A percentile compares a stretch with the other conserved stretches of the same genome.
Conservation (phyloP, 2,329 filamentous ascomycete genomes). For the Stagonosporopsis chrysanthemi region DNA sequence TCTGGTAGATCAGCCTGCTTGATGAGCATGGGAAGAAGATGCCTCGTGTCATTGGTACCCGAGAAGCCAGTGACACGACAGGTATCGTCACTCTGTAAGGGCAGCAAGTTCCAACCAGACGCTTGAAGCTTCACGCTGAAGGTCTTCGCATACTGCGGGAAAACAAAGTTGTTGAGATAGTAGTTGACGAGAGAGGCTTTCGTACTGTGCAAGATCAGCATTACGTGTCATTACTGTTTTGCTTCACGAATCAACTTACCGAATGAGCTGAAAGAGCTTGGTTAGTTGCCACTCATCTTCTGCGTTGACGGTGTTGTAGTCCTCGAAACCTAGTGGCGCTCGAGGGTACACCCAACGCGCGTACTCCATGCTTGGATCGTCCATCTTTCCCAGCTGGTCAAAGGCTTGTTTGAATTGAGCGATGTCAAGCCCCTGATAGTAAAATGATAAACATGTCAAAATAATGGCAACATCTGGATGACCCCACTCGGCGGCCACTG, state of each 20-base stretch:
- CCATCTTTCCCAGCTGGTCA: constrained; percentile 60
- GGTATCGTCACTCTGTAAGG: constrained; percentile 13
- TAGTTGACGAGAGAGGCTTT: constrained; percentile 68
- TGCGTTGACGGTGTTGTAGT: constrained; percentile 67
- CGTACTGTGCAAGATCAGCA: not conserved
- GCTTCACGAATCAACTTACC: constrained; percentile 3
- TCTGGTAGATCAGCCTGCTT: constrained; percentile 65
- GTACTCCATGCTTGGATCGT: constrained; percentile 66
- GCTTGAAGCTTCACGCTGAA: constrained; percentile 69
- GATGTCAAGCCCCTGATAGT: constrained; percentile 64
- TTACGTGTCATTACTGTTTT: no score
- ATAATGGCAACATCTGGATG: constrained; percentile 66
- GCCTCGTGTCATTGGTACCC: constrained; percentile 72
- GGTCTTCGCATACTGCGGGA: constrained; percentile 69
- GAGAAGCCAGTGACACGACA: constrained; percentile 71
- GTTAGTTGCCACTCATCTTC: constrained; percentile 61
- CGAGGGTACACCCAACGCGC: constrained; percentile 60
- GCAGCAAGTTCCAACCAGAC: constrained; percentile 69
- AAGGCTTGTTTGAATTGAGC: constrained; percentile 61
- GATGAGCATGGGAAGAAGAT: constrained; percentile 67
- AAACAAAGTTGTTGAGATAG: constrained; percentile 70
- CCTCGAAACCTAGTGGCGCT: constrained; percentile 54
- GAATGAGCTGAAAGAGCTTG: constrained; percentile 47
- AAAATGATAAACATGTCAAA: constrained; percentile 63
- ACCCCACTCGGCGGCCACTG: constrained; percentile 70